Base-by-base conservation (phyloP, 805 yeast genomes). In the Wickerhamomyces bisporus region DNA sequence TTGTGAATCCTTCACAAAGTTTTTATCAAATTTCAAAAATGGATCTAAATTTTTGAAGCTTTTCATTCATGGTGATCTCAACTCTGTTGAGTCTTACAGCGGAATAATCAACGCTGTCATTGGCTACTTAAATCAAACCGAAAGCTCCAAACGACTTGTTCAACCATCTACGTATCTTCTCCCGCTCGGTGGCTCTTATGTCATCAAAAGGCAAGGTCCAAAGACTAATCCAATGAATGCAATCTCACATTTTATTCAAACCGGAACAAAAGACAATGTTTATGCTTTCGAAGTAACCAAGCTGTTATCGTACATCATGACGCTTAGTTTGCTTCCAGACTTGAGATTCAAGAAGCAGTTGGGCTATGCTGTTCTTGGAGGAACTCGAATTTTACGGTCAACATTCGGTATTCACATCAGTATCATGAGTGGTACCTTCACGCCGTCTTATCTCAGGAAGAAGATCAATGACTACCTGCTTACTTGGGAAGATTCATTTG, bases 361-460 rank as follows among this genome's bases (percentile, higher is more conserved):
- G 38, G 89, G 86, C 0, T 83, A 83, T 51, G 65, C 70, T 5
- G 75, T 80, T 0, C 46, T 70, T n/a, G 73, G 79, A 16, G 87
- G 87, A 0, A 39, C 70, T 19, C 60, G 84, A 41, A 48, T 71
- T 1, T 55, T 75, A 21, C 62, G 78, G 38, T 64, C 68, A 17
- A 71, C 79, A 0, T 55, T 73, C 24, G 91, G 91, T 1, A 42
- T 81, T 4, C 81, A 77, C 47, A 57, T 83, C 10, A 64, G 75
- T 1, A 56, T 80, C 0, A 71, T 79, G 66, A 77, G 86, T 44
- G 70, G 72, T 13, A 60, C 58, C 2, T 64, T 63, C 37, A 40
- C 61, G 0, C 71, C 80, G 2, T 49, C 50, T 1, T 59, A 57
- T 9, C 43, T 82, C 7, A 70, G 69, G 27, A 35, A 39, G 0